These are phyloP conservation scores for Metschnikowia dekortorum DNA, from an alignment of 805 yeast genomes.

Conservation along the genomic window DNA sequence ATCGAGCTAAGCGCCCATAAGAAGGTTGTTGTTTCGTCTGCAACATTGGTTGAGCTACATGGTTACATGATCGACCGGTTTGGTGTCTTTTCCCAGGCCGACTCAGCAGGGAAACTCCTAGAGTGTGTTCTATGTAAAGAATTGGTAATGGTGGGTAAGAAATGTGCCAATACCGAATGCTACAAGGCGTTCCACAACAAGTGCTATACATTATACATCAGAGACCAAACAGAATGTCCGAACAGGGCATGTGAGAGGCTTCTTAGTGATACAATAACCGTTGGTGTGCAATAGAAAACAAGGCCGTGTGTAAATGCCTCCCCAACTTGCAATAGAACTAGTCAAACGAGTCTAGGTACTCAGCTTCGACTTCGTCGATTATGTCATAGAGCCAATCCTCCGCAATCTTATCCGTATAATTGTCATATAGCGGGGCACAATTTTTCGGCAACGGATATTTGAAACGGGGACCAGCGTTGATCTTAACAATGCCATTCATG, in stretches of 20 bases:
- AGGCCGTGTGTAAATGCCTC: background rate
- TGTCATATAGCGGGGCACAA: conserved; percentile 50
- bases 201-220: conserved; percentile 41
- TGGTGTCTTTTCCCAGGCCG: conserved; percentile 24
- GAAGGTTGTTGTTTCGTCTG: conserved; percentile 35
- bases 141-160: conserved; percentile 49
- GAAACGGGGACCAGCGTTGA: conserved; percentile 68
- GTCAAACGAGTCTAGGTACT: conserved; percentile 46
- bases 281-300: conserved; percentile 3
- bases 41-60: conserved; percentile 46
- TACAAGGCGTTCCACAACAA: conserved; percentile 41
- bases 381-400: conserved; percentile 83
- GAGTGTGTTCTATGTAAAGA: conserved; percentile 50
- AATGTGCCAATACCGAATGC: conserved; percentile 25
- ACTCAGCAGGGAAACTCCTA: conserved; percentile 34
- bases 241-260: conserved; percentile 6
- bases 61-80: conserved; percentile 40
- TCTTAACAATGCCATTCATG: conserved; percentile 67
- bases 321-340: conserved; percentile 1
- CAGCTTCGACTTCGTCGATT: conserved; percentile 76
- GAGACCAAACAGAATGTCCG: conserved; percentile 23
- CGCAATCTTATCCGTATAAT: conserved; percentile 66
- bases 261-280: background rate
- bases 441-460: conserved; percentile 29
- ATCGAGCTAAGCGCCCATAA: conserved; percentile 30